phyloP scores from a whole-genome alignment of 2,329 filamentous ascomycete genomes.

The Exophiala sideris region DNA sequence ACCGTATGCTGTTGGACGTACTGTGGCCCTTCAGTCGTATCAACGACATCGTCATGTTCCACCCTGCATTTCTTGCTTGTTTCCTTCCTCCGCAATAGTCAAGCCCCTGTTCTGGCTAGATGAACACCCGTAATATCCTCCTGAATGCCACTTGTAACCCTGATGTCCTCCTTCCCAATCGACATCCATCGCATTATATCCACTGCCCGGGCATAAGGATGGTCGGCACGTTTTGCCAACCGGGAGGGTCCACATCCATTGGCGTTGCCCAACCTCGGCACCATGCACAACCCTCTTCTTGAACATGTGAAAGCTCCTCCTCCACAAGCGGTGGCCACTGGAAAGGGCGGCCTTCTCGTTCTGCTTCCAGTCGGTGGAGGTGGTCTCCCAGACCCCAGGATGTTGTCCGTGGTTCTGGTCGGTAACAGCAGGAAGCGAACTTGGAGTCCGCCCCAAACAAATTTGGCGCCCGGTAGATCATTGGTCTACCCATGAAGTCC shows the following conservation, averaged over 20 bases:
- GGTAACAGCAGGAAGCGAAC: neutral
- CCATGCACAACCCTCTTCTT: neutral
- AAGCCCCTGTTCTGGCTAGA: too few species aligned
- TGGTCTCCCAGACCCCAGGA: neutral
- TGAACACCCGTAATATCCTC: too few species aligned
- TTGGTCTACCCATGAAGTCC: neutral
- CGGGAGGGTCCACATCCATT: neutral
- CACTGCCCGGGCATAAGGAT: too few species aligned
- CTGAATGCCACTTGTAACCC: too few species aligned
- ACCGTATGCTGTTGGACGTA: too few species aligned
- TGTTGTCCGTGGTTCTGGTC: neutral
- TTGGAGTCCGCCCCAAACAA: constrained; percentile 3
- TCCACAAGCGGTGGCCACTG: neutral
- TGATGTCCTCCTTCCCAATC: neutral
- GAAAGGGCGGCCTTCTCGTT: neutral
- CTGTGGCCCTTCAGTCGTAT: too few species aligned
- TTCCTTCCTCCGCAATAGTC: too few species aligned
- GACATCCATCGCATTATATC: neutral
- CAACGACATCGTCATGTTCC: too few species aligned
- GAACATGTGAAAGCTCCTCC: neutral
- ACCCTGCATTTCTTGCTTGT: too few species aligned
- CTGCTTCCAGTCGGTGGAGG: neutral
- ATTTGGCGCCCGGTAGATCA: neutral
- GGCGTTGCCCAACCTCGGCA: constrained; percentile 3
- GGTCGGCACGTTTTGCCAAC: too few species aligned